Base-by-base conservation (phyloP, 768 basidiomycete genomes). In the Mycena chlorophos region DNA sequence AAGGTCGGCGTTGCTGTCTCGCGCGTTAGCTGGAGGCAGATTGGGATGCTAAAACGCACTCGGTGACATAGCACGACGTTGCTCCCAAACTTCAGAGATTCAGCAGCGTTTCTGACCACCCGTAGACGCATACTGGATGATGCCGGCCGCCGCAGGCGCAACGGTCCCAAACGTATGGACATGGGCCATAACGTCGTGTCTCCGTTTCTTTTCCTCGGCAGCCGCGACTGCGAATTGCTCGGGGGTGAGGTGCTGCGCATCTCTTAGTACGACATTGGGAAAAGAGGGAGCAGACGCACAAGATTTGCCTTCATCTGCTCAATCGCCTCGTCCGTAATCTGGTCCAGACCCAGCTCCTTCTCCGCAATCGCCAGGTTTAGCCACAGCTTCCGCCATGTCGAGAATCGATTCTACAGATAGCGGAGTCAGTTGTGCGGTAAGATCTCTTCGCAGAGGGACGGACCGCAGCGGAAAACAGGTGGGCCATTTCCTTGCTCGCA, bases 171-270 rank as follows among this genome's bases (percentile, higher is more conserved):
- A 99, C 3, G 95, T 97, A 74, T 98, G 94, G 40, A 99, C 97
- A 67, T 99, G 97, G 0, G 97, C 97, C 97, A 99, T 99, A 40
- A 99, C 97, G 73, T 99, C 97, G 75, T 99, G 97, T 13, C 97
- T 82, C 23, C 97, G 77, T 74, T 94, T 97, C 78, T 97, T 98
- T 75, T 99, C 97, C 71, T 99, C 97, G 52, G 81, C 75, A 0
- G 94, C 95, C 1, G 97, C 97, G 51, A 91, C 79, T 60, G 87
- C 88, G 66, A 98, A 96, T 74, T 99, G 97, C 46, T 88, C 84
- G 12, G 84, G 87, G 53, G 94, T 93, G 27, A 98, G 73, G 43
- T 88, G 70, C 94, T 95, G 64, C 13, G 30, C 56, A 61, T 19
- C 57, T 54, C 40, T 56, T 16, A 46, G 46, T 29, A 38, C 30